Percentiles rank a stretch among this genome's conserved stretches.
phyloP scores from a whole-genome alignment of 805 yeast genomes.

The Barnettozyma pratensis region DNA sequence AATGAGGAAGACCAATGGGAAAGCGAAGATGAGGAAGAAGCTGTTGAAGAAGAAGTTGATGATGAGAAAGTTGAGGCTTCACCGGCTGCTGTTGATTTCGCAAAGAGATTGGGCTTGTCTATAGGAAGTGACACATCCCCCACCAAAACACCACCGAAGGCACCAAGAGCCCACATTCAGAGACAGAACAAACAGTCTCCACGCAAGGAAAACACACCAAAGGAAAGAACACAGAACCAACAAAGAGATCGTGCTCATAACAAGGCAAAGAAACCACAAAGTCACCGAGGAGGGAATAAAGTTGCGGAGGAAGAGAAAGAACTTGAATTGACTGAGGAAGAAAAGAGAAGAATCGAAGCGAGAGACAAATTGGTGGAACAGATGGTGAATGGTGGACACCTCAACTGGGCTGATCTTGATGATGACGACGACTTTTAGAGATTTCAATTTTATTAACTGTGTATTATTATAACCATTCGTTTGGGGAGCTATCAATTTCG shows the following conservation, averaged over 20 bases:
- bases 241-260: neutral
- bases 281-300: neutral
- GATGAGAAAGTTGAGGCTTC: slow-evolving; percentile 16
- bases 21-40: slow-evolving; percentile 6
- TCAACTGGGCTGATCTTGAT: slow-evolving; percentile 22
- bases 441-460: no score
- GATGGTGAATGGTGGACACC: slow-evolving; percentile 13
- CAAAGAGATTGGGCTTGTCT: slow-evolving; percentile 20
- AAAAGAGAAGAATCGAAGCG: slow-evolving; percentile 3
- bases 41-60: neutral
- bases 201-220: no score
- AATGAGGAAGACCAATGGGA: slow-evolving; percentile 9
- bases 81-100: slow-evolving; percentile 18
- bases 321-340: slow-evolving; percentile 7
- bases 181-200: neutral
- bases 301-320: neutral
- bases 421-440: slow-evolving; percentile 14
- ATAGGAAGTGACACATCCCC: neutral
- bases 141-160: slow-evolving; percentile 2
- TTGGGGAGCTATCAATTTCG: no score
- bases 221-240: neutral
- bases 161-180: slow-evolving; percentile 7
- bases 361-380: slow-evolving; percentile 11
- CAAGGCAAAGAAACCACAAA: slow-evolving; percentile 2
- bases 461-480: no score